phyloP scores from a whole-genome alignment of 768 basidiomycete species.

The Boletus reticuloceps region DNA sequence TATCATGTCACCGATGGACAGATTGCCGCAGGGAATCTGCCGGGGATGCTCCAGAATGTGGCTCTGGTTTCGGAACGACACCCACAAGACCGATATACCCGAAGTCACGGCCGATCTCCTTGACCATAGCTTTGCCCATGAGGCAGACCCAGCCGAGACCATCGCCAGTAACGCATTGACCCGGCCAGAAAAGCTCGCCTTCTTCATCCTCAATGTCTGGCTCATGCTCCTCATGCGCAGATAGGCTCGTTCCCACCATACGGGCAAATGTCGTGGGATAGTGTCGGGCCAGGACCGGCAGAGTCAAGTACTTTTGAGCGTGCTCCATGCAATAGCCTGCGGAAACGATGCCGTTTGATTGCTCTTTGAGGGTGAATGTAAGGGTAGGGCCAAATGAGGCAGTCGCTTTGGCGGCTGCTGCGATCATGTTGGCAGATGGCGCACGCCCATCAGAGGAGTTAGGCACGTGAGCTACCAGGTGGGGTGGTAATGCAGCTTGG shows the following conservation, averaged over 20 bases:
- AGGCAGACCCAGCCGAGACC: conserved; percentile 86
- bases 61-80: conserved; percentile 67
- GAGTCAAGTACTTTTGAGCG: conserved; percentile 55
- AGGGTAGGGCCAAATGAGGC: conserved; percentile 28
- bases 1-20: conserved; percentile 28
- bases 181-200: conserved; percentile 84
- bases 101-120: conserved; percentile 73
- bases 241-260: conserved; percentile 62
- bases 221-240: conserved; percentile 68
- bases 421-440: conserved; percentile 27
- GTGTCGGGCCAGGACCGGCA: conserved; percentile 64
- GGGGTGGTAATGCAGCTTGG: conserved; percentile 43
- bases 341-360: conserved; percentile 38
- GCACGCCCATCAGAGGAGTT: conserved; percentile 29
- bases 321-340: conserved; percentile 43
- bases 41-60: conserved; percentile 30
- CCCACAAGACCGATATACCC: conserved; percentile 72
- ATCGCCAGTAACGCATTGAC: conserved; percentile 67
- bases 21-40: conserved; percentile 32
- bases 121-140: conserved; percentile 85
- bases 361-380: conserved; percentile 27
- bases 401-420: conserved; percentile 31
- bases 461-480: conserved; percentile 29
- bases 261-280: conserved; percentile 77
- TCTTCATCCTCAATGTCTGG: conserved; percentile 84